These are phyloP conservation scores for Entophlyctis helioformis DNA, from an alignment of 192 early-diverging fungal genomes.

Conservation along the genomic window DNA sequence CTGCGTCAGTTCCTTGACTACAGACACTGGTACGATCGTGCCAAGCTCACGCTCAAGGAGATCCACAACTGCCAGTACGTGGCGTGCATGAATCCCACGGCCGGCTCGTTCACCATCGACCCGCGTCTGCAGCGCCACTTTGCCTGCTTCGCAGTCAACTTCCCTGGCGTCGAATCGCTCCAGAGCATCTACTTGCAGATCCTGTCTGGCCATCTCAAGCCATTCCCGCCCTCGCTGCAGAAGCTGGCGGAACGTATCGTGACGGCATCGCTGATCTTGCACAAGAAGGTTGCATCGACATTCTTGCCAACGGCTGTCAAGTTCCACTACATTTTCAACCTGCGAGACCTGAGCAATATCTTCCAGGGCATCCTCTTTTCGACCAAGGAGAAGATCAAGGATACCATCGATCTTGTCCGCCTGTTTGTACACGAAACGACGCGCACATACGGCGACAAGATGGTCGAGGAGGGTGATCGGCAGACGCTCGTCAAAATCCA, in stretches of 20 bases:
- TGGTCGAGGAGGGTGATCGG: constrained; percentile 38
- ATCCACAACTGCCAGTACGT: constrained; percentile 60
- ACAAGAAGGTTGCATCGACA: constrained; percentile 42
- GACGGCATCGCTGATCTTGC: constrained; percentile 30
- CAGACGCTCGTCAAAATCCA: constrained; percentile 36
- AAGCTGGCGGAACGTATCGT: constrained; percentile 46
- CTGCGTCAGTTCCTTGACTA: constrained; percentile 53
- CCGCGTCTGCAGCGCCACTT: constrained; percentile 47
- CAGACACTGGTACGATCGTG: constrained; percentile 51
- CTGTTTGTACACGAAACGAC: constrained; percentile 46
- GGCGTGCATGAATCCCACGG: constrained; percentile 58
- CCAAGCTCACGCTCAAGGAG: constrained; percentile 53
- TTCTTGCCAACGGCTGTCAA: constrained; percentile 53
- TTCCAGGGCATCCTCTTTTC: constrained; percentile 54
- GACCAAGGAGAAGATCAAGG: constrained; percentile 43
- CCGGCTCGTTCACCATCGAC: constrained; percentile 47
- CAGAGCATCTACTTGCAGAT: constrained; percentile 50
- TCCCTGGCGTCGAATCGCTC: constrained; percentile 42
- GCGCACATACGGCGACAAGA: constrained; percentile 50
- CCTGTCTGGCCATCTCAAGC: constrained; percentile 37
- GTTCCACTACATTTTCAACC: constrained; percentile 58
- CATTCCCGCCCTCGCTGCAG: constrained; percentile 38
- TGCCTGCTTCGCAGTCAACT: constrained; percentile 51
- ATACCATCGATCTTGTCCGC: constrained; percentile 41
- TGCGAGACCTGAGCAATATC: constrained; percentile 48